Percentiles rank a stretch among this genome's conserved stretches.
phyloP scores from a whole-genome alignment of 2,329 filamentous ascomycete species.

The Trichoderma atroviride region DNA sequence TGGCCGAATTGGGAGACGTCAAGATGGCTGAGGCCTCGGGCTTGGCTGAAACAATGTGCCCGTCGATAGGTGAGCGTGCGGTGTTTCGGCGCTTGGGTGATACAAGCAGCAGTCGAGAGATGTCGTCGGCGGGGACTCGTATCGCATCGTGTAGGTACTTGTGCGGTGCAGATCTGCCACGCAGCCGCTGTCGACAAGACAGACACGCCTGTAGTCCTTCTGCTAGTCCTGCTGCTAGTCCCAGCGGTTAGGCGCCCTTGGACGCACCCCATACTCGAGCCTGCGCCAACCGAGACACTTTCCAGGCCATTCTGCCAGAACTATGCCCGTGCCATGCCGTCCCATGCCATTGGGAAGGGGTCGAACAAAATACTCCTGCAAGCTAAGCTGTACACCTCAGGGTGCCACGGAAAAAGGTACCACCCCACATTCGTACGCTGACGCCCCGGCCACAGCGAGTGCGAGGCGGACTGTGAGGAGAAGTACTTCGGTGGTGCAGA shows the following conservation, averaged over 20 bases:
- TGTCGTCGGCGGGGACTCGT: background rate
- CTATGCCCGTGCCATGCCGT: conserved; percentile 20
- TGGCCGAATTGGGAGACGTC: conserved; percentile 17
- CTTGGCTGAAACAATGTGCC: conserved; percentile 22
- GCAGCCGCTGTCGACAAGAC: conserved; percentile 10
- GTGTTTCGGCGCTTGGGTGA: background rate
- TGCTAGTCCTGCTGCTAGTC: too few relatives aligned
- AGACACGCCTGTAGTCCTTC: too few relatives aligned
- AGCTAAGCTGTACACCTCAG: background rate
- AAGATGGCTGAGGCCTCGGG: conserved; percentile 1
- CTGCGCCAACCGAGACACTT: conserved; percentile 13
- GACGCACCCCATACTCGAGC: background rate
- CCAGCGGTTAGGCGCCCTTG: background rate
- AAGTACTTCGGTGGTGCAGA: conserved; percentile 17
- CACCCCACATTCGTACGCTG: conserved; percentile 17
- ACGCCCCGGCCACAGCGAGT: conserved; percentile 1
- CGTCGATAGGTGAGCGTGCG: background rate
- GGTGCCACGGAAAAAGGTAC: conserved; percentile 10
- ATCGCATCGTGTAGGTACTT: too few relatives aligned
- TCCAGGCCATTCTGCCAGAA: background rate
- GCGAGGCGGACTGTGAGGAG: conserved; percentile 19
- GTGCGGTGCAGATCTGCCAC: background rate
- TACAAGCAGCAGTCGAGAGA: background rate
- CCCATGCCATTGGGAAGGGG: conserved; percentile 24
- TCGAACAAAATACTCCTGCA: background rate